Conservation (phyloP, 495 filamentous ascomycete species). For the Evansstolkia leycettana region DNA sequence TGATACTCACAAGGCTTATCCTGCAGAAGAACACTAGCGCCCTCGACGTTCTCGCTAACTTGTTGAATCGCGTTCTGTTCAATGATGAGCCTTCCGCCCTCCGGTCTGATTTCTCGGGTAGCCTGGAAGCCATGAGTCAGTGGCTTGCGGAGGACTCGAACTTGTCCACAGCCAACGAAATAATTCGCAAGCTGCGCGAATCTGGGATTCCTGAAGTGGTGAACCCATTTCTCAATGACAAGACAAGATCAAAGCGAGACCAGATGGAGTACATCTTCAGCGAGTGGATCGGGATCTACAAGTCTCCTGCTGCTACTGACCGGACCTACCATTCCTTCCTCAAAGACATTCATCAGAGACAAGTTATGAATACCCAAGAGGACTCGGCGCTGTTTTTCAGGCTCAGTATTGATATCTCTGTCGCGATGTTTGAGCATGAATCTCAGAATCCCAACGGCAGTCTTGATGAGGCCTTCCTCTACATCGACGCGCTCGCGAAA, state of each 20-base stretch:
- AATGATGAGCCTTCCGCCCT: constrained; percentile 64
- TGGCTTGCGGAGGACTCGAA: constrained; percentile 69
- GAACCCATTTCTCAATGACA: constrained; percentile 34
- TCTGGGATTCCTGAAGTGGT: constrained; percentile 43
- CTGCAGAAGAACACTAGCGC: constrained; percentile 52
- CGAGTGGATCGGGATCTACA: constrained; percentile 81
- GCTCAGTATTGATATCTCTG: constrained; percentile 66
- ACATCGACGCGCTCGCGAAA: constrained; percentile 79
- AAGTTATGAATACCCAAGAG: constrained; percentile 57
- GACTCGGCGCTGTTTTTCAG: constrained; percentile 70
- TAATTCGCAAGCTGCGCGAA: constrained; percentile 60
- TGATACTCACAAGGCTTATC: constrained; percentile 59
- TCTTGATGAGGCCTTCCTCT: constrained; percentile 58
- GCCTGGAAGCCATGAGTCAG: constrained; percentile 64
- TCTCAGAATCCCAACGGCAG: constrained; percentile 43
- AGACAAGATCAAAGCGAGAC: constrained; percentile 46
- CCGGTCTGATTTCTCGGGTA: constrained; percentile 75
- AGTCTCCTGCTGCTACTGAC: constrained; percentile 56
- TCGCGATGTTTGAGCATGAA: constrained; percentile 62
- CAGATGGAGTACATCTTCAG: constrained; percentile 91
- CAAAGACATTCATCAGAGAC: constrained; percentile 63
- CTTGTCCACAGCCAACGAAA: constrained; percentile 47
- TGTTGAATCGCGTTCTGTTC: constrained; percentile 67
- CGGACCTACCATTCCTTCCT: constrained; percentile 68
- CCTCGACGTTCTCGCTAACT: constrained; percentile 58